These are phyloP conservation scores for Diplogelasinospora grovesii DNA, from an alignment of 495 filamentous ascomycete genomes.

Conservation along the genomic window DNA sequence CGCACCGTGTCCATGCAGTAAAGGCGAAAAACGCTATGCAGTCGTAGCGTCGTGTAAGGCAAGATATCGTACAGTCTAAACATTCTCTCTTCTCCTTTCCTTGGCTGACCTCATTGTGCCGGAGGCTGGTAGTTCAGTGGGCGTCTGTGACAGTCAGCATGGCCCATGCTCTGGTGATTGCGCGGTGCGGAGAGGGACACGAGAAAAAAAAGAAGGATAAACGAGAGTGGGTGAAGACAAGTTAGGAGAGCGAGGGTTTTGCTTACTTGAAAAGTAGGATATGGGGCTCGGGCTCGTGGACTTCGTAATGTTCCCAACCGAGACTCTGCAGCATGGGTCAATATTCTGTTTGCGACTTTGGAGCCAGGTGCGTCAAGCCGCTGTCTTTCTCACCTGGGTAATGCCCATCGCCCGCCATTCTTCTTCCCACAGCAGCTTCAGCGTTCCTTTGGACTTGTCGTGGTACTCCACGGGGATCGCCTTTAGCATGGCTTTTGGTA, in stretches of 20 bases:
- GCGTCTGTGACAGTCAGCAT: slow-evolving; percentile 45
- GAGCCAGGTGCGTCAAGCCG: no score
- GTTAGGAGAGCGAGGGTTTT: background rate
- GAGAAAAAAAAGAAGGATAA: no score
- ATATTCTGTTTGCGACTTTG: no score
- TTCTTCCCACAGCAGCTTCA: slow-evolving; percentile 96
- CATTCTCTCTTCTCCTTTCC: slow-evolving; percentile 4
- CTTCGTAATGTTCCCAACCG: slow-evolving; percentile 98
- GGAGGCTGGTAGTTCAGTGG: slow-evolving; percentile 82
- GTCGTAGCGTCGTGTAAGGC: slow-evolving; percentile 27
- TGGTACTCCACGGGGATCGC: slow-evolving; percentile 94
- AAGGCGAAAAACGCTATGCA: slow-evolving; percentile 38
- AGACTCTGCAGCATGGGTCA: slow-evolving; percentile 63
- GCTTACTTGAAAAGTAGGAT: slow-evolving; percentile 96
- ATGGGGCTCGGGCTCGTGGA: slow-evolving; percentile 96
- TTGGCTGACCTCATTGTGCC: slow-evolving; percentile 27
- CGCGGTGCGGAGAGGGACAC: no score
- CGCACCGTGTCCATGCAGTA: slow-evolving; percentile 27
- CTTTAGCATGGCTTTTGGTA: slow-evolving; percentile 97
- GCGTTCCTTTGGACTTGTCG: slow-evolving; percentile 77
- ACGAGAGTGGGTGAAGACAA: background rate
- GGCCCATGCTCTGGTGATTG: no score
- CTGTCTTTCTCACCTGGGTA: slow-evolving; percentile 68
- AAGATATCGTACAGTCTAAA: slow-evolving; percentile 17
- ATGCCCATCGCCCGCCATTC: slow-evolving; percentile 96